Percentiles rank a stretch among this genome's conserved stretches.
Evolutionary conservation across 495 filamentous ascomycete species (phyloP).

Genomic region (Lasiosphaeria hispida): DNA sequence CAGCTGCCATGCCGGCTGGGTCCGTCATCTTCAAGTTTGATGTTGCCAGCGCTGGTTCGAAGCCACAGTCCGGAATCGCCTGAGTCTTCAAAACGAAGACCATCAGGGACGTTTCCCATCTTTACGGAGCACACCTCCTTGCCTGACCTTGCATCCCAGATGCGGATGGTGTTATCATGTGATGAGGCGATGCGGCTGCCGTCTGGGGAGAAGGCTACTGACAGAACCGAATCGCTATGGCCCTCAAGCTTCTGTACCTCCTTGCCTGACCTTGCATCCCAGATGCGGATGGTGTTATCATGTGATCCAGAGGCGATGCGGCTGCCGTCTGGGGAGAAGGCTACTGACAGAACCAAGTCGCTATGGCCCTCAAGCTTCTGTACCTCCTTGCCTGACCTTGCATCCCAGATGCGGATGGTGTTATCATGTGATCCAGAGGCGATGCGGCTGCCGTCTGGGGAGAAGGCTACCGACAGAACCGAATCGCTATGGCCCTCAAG

Average conservation of each 20-base stretch:
- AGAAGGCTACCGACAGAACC: neutral
- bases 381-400: neutral
- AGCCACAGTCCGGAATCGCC: constrained; percentile 3
- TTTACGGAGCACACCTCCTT: too few species aligned
- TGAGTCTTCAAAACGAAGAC: constrained; percentile 2
- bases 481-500: neutral
- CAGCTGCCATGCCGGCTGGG: neutral
- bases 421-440: neutral
- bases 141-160: constrained; percentile 3
- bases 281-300: constrained; percentile 1
- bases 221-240: neutral
- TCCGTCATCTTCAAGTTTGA: neutral
- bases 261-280: constrained; percentile 1
- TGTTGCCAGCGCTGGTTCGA: neutral
- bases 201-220: constrained; percentile 2
- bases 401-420: neutral
- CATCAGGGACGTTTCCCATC: too few species aligned
- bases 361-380: neutral
- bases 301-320: neutral
- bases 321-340: constrained; percentile 1
- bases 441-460: neutral
- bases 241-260: constrained; percentile 1
- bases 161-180: neutral
- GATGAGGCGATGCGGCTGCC: neutral
- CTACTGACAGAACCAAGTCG: neutral